Base-by-base conservation (phyloP, 2,329 filamentous ascomycete species). In the Metarhizium guizhouense region DNA sequence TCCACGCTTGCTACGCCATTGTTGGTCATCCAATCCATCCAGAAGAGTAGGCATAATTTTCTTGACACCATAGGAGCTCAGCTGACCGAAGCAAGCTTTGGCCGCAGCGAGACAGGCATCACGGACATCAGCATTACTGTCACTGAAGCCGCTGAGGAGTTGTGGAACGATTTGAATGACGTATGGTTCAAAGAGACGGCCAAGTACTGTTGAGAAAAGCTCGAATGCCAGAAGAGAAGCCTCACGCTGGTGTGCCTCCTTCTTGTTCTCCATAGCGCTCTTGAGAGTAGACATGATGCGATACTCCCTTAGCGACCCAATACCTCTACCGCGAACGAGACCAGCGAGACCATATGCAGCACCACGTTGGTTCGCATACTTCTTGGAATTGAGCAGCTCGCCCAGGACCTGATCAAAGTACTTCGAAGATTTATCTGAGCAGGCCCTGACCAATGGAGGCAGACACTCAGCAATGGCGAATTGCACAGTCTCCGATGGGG, bases 1-100 rank as follows among this genome's bases (percentile, higher is more conserved):
- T 63, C 95, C 94, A 75, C 95, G 96, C 74, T 99, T 97, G 74
- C 91, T 97, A 66, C 94, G 87, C 94, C 94, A 99, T 70, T 97
- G 93, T 54, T 89, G 84, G 61, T 99, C 94, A 60, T 97, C 92
- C 10, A 99, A 82, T 56, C 95, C 94, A 61, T 94, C 86, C 2
- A 99, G 81, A 7, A 99, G 81, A 13, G 89, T 96, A 3, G 94
- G 94, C 61, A 99, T 77, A 60, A 99, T 92, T 67, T 94, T 82
- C 74, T 96, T 95, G 57, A 99, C 95, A 70, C 94, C 94, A 64
- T 89, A 99, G 0, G 94, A 97, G 72, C 91, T 97, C 55, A 99
- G 75, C 63, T 86, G 92, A 5, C 90, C 86, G 71, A 99, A 99
- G 70, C 90, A 96, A 11, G 91, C 88, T 74, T 96, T 97, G 52